Conservation (phyloP, 176 grass and related monocot species). For the Pontederia crassipes region DNA sequence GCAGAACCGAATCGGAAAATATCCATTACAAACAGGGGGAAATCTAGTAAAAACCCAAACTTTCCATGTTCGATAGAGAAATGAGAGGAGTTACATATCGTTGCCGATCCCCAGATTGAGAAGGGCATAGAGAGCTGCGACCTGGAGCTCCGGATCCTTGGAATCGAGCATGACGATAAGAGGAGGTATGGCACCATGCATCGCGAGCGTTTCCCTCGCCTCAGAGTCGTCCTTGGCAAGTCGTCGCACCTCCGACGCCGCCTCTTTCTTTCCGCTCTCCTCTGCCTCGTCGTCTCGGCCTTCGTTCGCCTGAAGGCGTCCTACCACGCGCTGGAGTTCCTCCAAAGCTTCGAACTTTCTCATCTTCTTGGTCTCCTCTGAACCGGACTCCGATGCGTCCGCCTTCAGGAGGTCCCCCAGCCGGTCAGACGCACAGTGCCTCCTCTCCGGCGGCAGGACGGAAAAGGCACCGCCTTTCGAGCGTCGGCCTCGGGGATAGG, state of each 20-base stretch:
- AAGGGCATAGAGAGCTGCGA: constrained; percentile 63
- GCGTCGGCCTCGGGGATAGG: constrained; percentile 6
- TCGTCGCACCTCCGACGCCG: constrained; percentile 45
- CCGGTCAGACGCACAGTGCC: constrained; percentile 37
- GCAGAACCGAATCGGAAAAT: background rate
- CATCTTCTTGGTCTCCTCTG: constrained; percentile 15
- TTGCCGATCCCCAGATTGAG: constrained; percentile 88
- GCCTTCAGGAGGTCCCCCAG: constrained; percentile 50
- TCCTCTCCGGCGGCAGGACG: constrained; percentile 29
- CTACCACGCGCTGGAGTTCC: constrained; percentile 23
- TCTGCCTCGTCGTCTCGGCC: background rate
- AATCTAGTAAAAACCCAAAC: background rate
- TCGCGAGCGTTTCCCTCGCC: constrained; percentile 70
- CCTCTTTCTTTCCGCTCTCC: constrained; percentile 22
- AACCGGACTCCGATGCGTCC: constrained; percentile 51
- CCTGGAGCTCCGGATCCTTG: constrained; percentile 16
- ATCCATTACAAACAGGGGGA: background rate
- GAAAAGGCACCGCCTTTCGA: constrained; percentile 15
- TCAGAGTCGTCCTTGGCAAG: constrained; percentile 67
- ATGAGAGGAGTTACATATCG: constrained; percentile 48
- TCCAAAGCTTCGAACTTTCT: constrained; percentile 36
- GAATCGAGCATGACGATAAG: constrained; percentile 65
- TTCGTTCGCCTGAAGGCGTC: constrained; percentile 21
- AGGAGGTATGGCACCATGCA: constrained; percentile 80
- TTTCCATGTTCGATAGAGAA: background rate